Conservation (phyloP, 805 yeast species). For the Vanderwaltozyma polyspora region DNA sequence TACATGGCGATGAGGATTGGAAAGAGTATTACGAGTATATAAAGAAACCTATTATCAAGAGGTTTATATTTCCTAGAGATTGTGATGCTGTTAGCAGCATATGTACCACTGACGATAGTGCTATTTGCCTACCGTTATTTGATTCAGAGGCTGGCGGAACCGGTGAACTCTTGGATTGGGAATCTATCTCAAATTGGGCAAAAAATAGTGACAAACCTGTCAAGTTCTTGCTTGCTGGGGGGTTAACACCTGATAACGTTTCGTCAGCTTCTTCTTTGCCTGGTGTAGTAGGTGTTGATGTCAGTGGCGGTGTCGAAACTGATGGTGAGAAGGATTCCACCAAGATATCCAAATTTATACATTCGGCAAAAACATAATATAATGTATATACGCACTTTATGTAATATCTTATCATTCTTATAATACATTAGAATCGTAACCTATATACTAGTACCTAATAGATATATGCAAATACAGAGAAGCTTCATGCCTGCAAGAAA, state of each 20-base stretch:
- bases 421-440: not conserved
- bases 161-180: conserved; percentile 76
- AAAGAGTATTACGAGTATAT: conserved; percentile 30
- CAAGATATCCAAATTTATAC: conserved; percentile 52
- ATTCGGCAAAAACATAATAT: conserved; percentile 32
- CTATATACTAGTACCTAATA: no score
- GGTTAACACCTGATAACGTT: conserved; percentile 70
- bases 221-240: conserved; percentile 74
- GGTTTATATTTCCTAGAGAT: conserved; percentile 54
- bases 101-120: conserved; percentile 6
- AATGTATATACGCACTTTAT: not conserved
- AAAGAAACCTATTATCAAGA: conserved; percentile 53
- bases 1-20: conserved; percentile 60
- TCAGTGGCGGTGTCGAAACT: conserved; percentile 89
- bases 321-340: conserved; percentile 57
- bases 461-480: no score
- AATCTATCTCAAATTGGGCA: conserved; percentile 32
- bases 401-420: not conserved
- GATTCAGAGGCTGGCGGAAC: conserved; percentile 92
- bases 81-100: conserved; percentile 28
- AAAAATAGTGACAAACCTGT: conserved; percentile 20
- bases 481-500: no score
- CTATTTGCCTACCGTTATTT: conserved; percentile 37
- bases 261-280: conserved; percentile 33
- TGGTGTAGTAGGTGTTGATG: conserved; percentile 85